Evolutionary conservation across 2,329 filamentous ascomycete genomes (phyloP).

Genomic region (Penicillium verrucosum): DNA sequence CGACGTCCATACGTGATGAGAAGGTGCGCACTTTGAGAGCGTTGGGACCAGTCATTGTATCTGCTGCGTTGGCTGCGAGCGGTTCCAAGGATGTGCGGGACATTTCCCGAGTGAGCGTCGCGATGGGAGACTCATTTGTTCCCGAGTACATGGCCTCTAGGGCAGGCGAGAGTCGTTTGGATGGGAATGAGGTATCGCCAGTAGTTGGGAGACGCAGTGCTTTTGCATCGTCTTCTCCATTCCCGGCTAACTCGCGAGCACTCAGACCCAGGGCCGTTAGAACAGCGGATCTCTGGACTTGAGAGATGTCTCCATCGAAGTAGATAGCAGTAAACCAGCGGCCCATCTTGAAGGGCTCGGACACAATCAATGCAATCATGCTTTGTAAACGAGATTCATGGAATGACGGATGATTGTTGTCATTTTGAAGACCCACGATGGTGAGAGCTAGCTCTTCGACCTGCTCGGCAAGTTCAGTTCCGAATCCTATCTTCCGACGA

Average conservation of each 20-base stretch:
- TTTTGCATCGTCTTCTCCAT: conserved; percentile 55
- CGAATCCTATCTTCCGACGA: conserved; percentile 81
- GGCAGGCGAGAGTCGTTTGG: conserved; percentile 70
- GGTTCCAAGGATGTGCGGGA: conserved; percentile 74
- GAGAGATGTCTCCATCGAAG: conserved; percentile 87
- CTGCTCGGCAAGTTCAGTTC: conserved; percentile 82
- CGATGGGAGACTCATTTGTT: conserved; percentile 54
- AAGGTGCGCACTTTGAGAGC: conserved; percentile 87
- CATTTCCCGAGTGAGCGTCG: conserved; percentile 64
- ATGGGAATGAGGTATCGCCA: conserved; percentile 63
- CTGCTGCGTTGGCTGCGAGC: conserved; percentile 75
- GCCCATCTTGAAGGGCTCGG: conserved; percentile 72
- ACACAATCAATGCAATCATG: conserved; percentile 76
- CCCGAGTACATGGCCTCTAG: conserved; percentile 68
- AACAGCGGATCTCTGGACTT: conserved; percentile 77
- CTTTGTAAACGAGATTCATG: conserved; percentile 70
- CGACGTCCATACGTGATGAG: conserved; percentile 69
- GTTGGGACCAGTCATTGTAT: conserved; percentile 73
- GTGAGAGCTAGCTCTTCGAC: conserved; percentile 74
- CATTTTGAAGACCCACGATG: conserved; percentile 78
- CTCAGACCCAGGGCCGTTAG: conserved; percentile 78
- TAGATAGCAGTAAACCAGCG: conserved; percentile 81
- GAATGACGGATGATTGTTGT: conserved; percentile 77
- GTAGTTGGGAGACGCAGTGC: conserved; percentile 31
- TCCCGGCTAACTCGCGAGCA: conserved; percentile 79